phyloP scores from a whole-genome alignment of 129 eudicot genomes.

The Artemisia argyi region DNA sequence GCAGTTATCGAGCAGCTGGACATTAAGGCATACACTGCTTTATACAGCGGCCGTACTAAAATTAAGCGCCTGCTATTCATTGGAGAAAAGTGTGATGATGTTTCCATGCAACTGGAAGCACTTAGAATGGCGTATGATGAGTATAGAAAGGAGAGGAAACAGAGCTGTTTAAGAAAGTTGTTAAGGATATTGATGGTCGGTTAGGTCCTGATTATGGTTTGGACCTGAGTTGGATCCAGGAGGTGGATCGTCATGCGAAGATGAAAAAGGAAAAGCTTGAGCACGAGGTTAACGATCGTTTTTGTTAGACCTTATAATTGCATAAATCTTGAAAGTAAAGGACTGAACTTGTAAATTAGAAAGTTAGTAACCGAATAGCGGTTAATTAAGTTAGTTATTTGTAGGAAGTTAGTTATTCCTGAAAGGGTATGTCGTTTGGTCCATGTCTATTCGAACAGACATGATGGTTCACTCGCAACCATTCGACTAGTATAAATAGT shows the following conservation, averaged over 20 bases:
- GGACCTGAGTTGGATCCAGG: constrained; percentile 52
- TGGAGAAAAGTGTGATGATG: constrained; percentile 42
- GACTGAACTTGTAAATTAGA: too few species aligned
- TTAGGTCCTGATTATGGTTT: constrained; percentile 50
- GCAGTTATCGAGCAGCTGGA: constrained; percentile 53
- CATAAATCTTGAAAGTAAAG: too few species aligned
- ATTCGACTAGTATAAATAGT: too few species aligned
- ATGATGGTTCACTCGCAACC: too few species aligned
- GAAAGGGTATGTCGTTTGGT: too few species aligned
- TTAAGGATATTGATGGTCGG: constrained; percentile 52
- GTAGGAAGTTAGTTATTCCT: too few species aligned
- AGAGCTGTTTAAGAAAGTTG: constrained; percentile 52
- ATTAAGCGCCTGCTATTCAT: constrained; percentile 52
- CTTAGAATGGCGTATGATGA: constrained; percentile 69
- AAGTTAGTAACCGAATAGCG: too few species aligned
- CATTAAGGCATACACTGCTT: constrained; percentile 65
- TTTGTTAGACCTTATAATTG: too few species aligned
- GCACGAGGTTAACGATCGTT: constrained; percentile 46
- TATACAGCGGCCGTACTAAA: constrained; percentile 67
- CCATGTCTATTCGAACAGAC: too few species aligned
- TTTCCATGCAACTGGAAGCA: constrained; percentile 57
- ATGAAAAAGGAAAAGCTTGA: constrained; percentile 64
- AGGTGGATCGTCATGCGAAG: constrained; percentile 57
- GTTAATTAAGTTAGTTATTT: too few species aligned
- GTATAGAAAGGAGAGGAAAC: constrained; percentile 70